phyloP scores from a whole-genome alignment of 495 filamentous ascomycete species.

The Extremus antarcticus region DNA sequence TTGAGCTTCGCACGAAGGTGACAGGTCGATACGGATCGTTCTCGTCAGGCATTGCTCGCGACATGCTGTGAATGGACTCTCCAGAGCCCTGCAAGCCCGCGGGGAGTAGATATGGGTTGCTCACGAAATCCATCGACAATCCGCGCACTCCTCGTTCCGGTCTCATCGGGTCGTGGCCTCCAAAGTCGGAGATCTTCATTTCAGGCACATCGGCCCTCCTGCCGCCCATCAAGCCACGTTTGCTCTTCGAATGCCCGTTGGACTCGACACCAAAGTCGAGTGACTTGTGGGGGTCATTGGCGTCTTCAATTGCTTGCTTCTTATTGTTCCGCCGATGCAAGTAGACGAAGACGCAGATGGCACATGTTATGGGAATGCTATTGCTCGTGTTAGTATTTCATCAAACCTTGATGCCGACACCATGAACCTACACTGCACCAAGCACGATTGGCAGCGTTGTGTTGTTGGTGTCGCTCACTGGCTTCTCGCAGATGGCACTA shows the following conservation, averaged over 20 bases:
- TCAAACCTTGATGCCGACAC: too few relatives aligned
- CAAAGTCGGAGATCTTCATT: constrained; percentile 33
- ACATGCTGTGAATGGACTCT: constrained; percentile 75
- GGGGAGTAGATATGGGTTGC: constrained; percentile 83
- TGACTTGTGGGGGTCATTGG: constrained; percentile 77
- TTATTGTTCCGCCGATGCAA: constrained; percentile 67
- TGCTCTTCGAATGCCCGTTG: constrained; percentile 27
- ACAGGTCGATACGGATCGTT: constrained; percentile 82
- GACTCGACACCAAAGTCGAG: constrained; percentile 78
- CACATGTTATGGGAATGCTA: constrained; percentile 67
- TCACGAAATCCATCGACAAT: constrained; percentile 73
- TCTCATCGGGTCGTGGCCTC: constrained; percentile 35
- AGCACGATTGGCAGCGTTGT: constrained; percentile 67
- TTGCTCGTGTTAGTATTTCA: too few relatives aligned
- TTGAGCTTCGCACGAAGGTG: constrained; percentile 13
- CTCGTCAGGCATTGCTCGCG: constrained; percentile 50
- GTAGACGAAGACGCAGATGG: constrained; percentile 56
- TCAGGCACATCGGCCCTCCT: constrained; percentile 30
- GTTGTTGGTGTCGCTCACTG: constrained; percentile 23
- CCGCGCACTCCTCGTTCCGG: constrained; percentile 28
- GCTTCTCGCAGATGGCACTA: constrained; percentile 22
- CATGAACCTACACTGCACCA: constrained; percentile 78
- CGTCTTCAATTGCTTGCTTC: constrained; percentile 67
- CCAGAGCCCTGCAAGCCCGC: constrained; percentile 64
- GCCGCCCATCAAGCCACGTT: constrained; percentile 42